phyloP scores from a whole-genome alignment of 2,329 filamentous ascomycete genomes.

The Talaromyces sp. region DNA sequence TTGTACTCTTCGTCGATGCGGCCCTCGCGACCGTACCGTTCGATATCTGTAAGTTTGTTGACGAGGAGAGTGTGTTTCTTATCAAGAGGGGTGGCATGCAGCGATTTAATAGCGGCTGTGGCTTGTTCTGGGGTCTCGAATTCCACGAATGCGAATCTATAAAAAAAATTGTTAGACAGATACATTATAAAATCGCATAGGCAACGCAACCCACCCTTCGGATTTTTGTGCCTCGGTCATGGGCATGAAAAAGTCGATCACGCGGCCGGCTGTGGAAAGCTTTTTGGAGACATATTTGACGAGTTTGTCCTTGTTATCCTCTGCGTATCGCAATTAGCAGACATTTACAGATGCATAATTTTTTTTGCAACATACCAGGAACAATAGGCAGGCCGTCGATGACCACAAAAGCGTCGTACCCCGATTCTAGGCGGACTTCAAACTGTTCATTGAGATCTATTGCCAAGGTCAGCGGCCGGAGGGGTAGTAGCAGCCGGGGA shows the following conservation, averaged over 20 bases:
- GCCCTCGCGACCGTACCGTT: conserved; percentile 90
- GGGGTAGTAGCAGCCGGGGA: conserved; percentile 17
- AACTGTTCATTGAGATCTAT: conserved; percentile 85
- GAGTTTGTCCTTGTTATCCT: conserved; percentile 88
- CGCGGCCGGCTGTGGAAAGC: conserved; percentile 77
- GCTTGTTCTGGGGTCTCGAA: conserved; percentile 89
- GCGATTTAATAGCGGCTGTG: conserved; percentile 77
- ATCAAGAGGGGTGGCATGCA: conserved; percentile 82
- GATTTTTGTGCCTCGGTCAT: conserved; percentile 81
- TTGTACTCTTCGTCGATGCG: conserved; percentile 87
- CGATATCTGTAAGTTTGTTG: conserved; percentile 98
- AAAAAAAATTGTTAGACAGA: not conserved
- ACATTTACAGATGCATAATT: not conserved
- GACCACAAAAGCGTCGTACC: conserved; percentile 92
- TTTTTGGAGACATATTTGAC: conserved; percentile 95
- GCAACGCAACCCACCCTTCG: conserved; percentile 59
- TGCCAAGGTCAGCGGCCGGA: conserved; percentile 17
- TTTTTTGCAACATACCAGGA: conserved; percentile 33
- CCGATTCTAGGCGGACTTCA: conserved; percentile 92
- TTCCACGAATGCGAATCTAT: conserved; percentile 92
- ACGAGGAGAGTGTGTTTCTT: conserved; percentile 94
- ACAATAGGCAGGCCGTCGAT: conserved; percentile 90
- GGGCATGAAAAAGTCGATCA: conserved; percentile 91
- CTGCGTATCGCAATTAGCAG: conserved; percentile 25
- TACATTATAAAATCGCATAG: too few species aligned